Conservation (phyloP, 768 basidiomycete species). For the Terana coerulea region DNA sequence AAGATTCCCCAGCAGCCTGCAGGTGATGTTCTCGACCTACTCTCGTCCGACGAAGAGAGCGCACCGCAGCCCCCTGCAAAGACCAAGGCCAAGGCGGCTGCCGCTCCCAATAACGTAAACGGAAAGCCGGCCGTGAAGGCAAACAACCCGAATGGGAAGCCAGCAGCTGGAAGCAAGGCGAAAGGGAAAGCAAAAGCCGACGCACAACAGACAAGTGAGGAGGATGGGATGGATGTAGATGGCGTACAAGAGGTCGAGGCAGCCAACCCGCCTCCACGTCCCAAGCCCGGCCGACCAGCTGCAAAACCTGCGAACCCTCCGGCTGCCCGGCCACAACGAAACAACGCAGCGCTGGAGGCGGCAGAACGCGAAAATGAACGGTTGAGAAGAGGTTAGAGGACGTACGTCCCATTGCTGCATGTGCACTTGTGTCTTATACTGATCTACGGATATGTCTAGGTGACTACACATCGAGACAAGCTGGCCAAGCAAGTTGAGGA, state of each 20-base stretch:
- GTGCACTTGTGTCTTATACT: too few species aligned
- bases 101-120: constrained; percentile 3
- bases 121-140: too few species aligned
- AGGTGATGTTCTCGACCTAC: constrained; percentile 3
- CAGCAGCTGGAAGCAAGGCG: constrained; percentile 33
- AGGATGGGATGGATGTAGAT: constrained; percentile 17
- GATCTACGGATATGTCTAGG: too few species aligned
- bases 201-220: constrained; percentile 3
- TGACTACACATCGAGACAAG: constrained; percentile 22
- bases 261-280: not conserved
- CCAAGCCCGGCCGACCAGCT: too few species aligned
- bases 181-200: constrained; percentile 23
- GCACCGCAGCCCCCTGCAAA: not conserved
- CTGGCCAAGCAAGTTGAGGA: constrained; percentile 58
- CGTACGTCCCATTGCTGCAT: constrained; percentile 14
- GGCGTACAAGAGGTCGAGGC: constrained; percentile 14
- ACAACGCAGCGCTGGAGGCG: constrained; percentile 13
- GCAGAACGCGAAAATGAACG: constrained; percentile 17
- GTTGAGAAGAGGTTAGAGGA: constrained; percentile 23
- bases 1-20: not conserved
- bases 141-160: too few species aligned
- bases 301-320: too few species aligned
- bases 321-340: too few species aligned
- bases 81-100: constrained; percentile 25
- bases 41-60: constrained; percentile 11